A percentile compares a stretch with the other conserved stretches of the same genome.
These are phyloP conservation scores for Tetracentron sinense DNA, from an alignment of 164 flowering plant species.

Conservation along the genomic window DNA sequence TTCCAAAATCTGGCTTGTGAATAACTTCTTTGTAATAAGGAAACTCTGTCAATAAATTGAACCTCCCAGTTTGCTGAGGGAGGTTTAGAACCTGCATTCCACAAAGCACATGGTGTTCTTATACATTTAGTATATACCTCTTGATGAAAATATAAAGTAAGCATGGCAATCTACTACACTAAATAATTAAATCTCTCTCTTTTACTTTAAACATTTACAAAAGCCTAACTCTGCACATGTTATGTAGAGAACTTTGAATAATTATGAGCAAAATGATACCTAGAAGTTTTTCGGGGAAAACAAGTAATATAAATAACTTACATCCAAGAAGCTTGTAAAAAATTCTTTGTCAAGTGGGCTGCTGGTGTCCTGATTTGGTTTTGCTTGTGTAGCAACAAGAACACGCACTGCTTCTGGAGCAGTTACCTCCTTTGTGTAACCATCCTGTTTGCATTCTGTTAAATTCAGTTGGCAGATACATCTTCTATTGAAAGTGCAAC, in stretches of 20 bases:
- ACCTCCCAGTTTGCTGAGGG: conserved; percentile 58
- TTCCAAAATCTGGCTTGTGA: conserved; percentile 54
- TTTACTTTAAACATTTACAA: too few relatives aligned
- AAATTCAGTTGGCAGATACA: conserved; percentile 2
- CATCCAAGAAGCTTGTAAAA: conserved; percentile 68
- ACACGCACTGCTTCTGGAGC: conserved; percentile 60
- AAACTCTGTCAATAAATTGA: conserved; percentile 73
- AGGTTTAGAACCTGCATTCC: conserved; percentile 57
- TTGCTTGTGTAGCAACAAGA: conserved; percentile 80
- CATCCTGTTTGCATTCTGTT: conserved; percentile 55
- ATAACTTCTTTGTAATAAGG: conserved; percentile 57
- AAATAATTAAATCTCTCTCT: too few relatives aligned
- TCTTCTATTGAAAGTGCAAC: neutral
- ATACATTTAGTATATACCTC: neutral
- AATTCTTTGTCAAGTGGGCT: conserved; percentile 63
- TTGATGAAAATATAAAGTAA: too few relatives aligned
- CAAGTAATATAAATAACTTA: too few relatives aligned
- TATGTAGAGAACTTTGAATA: too few relatives aligned
- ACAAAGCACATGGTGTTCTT: neutral
- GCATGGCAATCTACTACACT: too few relatives aligned
- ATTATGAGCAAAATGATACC: too few relatives aligned
- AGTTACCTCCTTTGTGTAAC: conserved; percentile 66
- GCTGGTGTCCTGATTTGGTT: conserved; percentile 45
- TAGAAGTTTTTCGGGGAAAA: too few relatives aligned
- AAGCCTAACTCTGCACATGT: too few relatives aligned